Base-by-base conservation (phyloP, 1,284 basidiomycete species). In the Malassezia obtusa region DNA sequence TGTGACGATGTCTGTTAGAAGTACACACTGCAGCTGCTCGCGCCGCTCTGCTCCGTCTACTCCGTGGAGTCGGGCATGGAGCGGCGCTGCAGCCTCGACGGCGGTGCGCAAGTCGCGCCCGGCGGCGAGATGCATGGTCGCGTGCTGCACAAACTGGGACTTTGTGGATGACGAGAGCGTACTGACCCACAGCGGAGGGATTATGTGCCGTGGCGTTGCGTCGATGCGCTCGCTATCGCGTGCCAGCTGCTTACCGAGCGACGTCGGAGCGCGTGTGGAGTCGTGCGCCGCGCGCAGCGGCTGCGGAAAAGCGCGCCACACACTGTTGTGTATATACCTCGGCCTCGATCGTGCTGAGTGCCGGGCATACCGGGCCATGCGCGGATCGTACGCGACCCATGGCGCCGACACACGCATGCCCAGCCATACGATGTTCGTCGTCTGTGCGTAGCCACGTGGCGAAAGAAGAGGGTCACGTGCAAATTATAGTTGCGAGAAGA, bases 21-120 rank as follows among this genome's bases (percentile, higher is more conserved):
- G 7, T 15, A 38, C 19, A 25, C 49, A 48, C 22, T 47, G 39
- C 46, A 54, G 19, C 45, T 33, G 49, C 52, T 58, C 26, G 49
- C 22, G 59, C 17, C 22, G 57, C 41, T 57, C n/a, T 6, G 14
- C 56, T 9, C 61, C 61, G 11, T 55, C 59, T 32, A 44, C 47
- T 4, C 53, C 32, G 2, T 58, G 46, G 0, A 57, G 45, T 1
- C 32, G 36, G 5, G 56, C 30, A 7, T 47, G 51, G 8, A 19
- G 15, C 33, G 33, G 33, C 33, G 33, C 33, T 6, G 33, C 33
- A 7, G 15, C 15, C n/a, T 15, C 33, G 15, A 14, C 14, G 10
- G 33, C 33, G 15, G 33, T 4, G 15, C 15, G 33, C 11, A 35
- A n/a, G 4, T 7, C 12, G 3, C 14, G 10, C 14, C n/a, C 33